Evolutionary conservation across 1,284 basidiomycete genomes (phyloP).

Genomic region (Fomitopsis palustris): DNA sequence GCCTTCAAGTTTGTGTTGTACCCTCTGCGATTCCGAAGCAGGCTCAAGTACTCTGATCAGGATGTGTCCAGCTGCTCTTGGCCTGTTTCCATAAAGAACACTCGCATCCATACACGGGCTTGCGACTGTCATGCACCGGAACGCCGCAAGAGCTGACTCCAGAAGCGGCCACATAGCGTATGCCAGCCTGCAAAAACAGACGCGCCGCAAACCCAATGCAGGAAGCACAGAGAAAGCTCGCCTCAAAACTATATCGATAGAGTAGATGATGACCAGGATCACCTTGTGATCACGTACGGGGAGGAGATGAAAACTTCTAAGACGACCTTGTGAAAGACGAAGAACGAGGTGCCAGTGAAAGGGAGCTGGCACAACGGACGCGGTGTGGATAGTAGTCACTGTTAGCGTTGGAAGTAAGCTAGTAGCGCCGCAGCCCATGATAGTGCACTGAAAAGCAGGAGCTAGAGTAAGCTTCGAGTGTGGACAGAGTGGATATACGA

Average conservation of each 20-base stretch:
- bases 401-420: background rate
- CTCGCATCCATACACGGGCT: background rate
- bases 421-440: background rate
- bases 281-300: constrained; percentile 40
- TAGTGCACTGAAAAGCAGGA: background rate
- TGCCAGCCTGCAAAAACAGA: background rate
- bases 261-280: constrained; percentile 48
- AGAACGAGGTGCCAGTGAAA: constrained; percentile 46
- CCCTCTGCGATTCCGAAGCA: too few species aligned
- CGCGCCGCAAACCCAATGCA: constrained; percentile 47
- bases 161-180: constrained; percentile 10
- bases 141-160: constrained; percentile 1
- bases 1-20: too few species aligned
- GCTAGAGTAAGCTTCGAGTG: too few species aligned
- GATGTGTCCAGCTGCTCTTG: too few species aligned
- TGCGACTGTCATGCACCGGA: too few species aligned
- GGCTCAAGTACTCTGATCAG: too few species aligned
- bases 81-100: too few species aligned
- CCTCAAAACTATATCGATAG: constrained; percentile 59
- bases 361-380: background rate
- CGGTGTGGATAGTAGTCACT: background rate
- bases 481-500: too few species aligned
- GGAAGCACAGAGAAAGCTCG: constrained; percentile 51
- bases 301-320: constrained; percentile 40
- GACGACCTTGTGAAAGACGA: constrained; percentile 40